Base-by-base conservation (phyloP, 139 green algal species). In the Chlorella sorokiniana region DNA sequence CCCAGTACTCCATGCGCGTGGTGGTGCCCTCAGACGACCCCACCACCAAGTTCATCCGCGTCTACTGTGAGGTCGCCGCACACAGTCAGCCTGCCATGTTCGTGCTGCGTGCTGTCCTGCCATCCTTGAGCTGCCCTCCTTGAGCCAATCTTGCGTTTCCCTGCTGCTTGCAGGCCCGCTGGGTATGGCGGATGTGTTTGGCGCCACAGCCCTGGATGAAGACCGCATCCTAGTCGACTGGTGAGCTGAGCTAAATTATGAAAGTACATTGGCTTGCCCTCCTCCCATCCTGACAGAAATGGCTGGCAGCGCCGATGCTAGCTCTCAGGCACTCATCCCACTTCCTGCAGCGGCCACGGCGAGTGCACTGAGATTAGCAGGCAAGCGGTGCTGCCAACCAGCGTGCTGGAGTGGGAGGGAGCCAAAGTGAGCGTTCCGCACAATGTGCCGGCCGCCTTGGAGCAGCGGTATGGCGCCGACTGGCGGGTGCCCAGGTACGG, bases 11-110 rank as follows among this genome's bases (percentile, higher is more conserved):
- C 44, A 56, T 84, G 44, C 33, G 37, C 42, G 25, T 73, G 11
- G 84, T 87, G 38, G 69, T 83, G 33, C 87, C 87, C 56, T 73
- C 31, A 3, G 87, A 91, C 45, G 81, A 89, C 79, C 73, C 42
- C 52, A 61, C 10, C 74, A 81, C 81, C 35, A 22, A 20, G 16
- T 91, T 86, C 78, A 72, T 89, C 7, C 59, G 87, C 10, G 69
- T 90, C 8, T 78, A 90, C 51, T 85, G 45, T n/a, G n/a, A n/a
- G n/a, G n/a, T n/a, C n/a, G n/a, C n/a, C n/a, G n/a, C n/a, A n/a
- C n/a, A n/a, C n/a, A n/a, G n/a, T n/a, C n/a, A n/a, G n/a, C n/a
- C n/a, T n/a, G n/a, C n/a, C n/a, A n/a, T n/a, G n/a, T n/a, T n/a
- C n/a, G n/a, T n/a, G n/a, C n/a, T n/a, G n/a, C n/a, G n/a, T n/a